Percentiles rank a stretch among this genome's conserved stretches.
Conservation (phyloP, 2,329 filamentous ascomycete genomes). For the Fusarium tjaetaba region DNA sequence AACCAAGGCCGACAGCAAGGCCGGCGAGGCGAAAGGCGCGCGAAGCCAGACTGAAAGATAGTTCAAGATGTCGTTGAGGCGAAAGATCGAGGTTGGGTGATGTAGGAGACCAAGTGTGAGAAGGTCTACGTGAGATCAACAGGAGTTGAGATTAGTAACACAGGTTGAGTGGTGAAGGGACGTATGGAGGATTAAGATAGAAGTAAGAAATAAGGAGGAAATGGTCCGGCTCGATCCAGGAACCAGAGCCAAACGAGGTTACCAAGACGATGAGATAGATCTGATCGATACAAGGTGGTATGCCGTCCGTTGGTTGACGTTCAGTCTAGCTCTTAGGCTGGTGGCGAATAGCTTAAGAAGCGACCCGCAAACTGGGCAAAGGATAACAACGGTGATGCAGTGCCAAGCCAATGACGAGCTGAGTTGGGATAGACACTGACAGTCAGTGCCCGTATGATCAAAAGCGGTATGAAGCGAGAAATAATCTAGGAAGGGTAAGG, state of each 20-base stretch:
- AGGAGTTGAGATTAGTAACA: neutral
- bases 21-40: slow-evolving; percentile 64
- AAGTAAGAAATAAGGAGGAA: neutral
- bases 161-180: neutral
- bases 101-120: neutral
- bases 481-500: neutral
- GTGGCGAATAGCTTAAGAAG: slow-evolving; percentile 25
- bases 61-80: slow-evolving; percentile 1
- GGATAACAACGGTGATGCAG: slow-evolving; percentile 22
- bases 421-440: neutral
- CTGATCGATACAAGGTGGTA: slow-evolving; percentile 22
- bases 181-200: neutral
- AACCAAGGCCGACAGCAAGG: slow-evolving; percentile 67
- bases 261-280: slow-evolving; percentile 6
- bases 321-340: slow-evolving; percentile 18
- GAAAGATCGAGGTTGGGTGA: neutral
- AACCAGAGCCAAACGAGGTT: slow-evolving; percentile 15
- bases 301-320: slow-evolving; percentile 4
- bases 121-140: neutral
- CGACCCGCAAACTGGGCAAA: slow-evolving; percentile 19
- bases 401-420: slow-evolving; percentile 16
- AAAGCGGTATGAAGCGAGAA: neutral
- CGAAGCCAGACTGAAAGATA: slow-evolving; percentile 62
- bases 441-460: slow-evolving; percentile 3
- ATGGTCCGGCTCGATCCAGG: neutral